Evolutionary conservation across 164 flowering plant genomes (phyloP).

Genomic region (Macadamia tetraphylla): DNA sequence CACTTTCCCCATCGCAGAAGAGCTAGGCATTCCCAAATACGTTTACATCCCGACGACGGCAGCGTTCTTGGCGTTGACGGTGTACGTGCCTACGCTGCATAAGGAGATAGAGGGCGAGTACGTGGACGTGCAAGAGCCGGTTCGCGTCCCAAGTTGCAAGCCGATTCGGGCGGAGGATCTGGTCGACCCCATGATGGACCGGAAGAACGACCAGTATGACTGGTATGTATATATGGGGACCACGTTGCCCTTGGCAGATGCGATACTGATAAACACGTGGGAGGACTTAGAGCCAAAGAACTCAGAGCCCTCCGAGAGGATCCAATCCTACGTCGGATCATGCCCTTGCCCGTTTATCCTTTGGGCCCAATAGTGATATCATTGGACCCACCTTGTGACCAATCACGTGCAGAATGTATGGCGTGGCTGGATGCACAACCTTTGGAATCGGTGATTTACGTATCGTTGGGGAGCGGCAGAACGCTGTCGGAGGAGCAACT

Average conservation of each 20-base stretch:
- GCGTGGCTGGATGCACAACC: slow-evolving; percentile 48
- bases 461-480: slow-evolving; percentile 52
- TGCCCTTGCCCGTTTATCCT: slow-evolving; percentile 25
- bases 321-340: slow-evolving; percentile 12
- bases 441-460: slow-evolving; percentile 34
- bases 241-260: slow-evolving; percentile 12
- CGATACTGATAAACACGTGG: slow-evolving; percentile 10
- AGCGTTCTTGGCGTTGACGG: slow-evolving; percentile 15
- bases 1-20: slow-evolving; percentile 22
- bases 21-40: slow-evolving; percentile 26
- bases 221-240: slow-evolving; percentile 15
- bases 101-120: slow-evolving; percentile 24
- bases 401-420: slow-evolving; percentile 11
- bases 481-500: slow-evolving; percentile 29
- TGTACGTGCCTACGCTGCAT: slow-evolving; percentile 32
- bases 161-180: slow-evolving; percentile 23
- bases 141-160: slow-evolving; percentile 34
- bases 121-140: slow-evolving; percentile 24
- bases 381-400: slow-evolving; percentile 1
- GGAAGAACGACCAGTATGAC: slow-evolving; percentile 24
- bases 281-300: slow-evolving; percentile 3
- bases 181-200: slow-evolving; percentile 19
- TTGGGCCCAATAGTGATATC: slow-evolving; percentile 34
- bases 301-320: slow-evolving; percentile 16
- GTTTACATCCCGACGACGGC: slow-evolving; percentile 25